These are phyloP conservation scores for Diatrype stigma DNA, from an alignment of 2,329 filamentous ascomycete species.

Conservation along the genomic window DNA sequence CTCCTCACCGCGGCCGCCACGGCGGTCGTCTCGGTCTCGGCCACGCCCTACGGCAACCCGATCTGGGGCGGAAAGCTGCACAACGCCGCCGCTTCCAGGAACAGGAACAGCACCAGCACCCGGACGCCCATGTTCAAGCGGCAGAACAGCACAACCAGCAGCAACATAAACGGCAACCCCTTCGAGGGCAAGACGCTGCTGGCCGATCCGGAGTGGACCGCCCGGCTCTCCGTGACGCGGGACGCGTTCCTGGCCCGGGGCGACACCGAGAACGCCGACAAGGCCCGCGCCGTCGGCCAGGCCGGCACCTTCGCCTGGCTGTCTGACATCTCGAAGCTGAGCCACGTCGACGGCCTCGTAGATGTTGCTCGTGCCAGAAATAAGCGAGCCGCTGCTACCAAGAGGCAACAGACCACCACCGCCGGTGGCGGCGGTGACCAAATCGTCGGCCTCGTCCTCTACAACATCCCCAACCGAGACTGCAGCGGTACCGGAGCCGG, in stretches of 20 bases:
- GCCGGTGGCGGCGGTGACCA: constrained; percentile 21
- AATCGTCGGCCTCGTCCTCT: constrained; percentile 40
- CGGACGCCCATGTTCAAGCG: neutral
- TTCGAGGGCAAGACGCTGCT: constrained; percentile 46
- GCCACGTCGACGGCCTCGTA: constrained; percentile 49
- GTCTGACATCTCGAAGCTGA: constrained; percentile 33
- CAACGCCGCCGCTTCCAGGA: too few relatives aligned
- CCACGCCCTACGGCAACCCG: neutral
- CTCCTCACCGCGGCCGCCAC: neutral
- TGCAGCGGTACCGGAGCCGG: constrained; percentile 55
- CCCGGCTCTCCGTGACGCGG: constrained; percentile 36
- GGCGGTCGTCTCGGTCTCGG: neutral
- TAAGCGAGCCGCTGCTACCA: constrained; percentile 23
- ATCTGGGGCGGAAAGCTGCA: too few relatives aligned
- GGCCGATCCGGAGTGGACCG: constrained; percentile 39
- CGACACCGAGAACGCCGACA: constrained; percentile 34
- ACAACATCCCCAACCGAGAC: constrained; percentile 56
- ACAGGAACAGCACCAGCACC: too few relatives aligned
- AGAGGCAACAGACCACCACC: too few relatives aligned
- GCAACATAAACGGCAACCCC: too few relatives aligned
- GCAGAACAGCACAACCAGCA: constrained; percentile 7
- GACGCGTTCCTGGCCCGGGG: constrained; percentile 30
- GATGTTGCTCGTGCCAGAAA: constrained; percentile 30
- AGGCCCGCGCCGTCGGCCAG: constrained; percentile 34
- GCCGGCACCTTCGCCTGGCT: constrained; percentile 42